A percentile compares a stretch with the other conserved stretches of the same genome.
These are phyloP conservation scores for Diaporthe sp. DNA, from an alignment of 2,329 filamentous ascomycete genomes.

Conservation along the genomic window DNA sequence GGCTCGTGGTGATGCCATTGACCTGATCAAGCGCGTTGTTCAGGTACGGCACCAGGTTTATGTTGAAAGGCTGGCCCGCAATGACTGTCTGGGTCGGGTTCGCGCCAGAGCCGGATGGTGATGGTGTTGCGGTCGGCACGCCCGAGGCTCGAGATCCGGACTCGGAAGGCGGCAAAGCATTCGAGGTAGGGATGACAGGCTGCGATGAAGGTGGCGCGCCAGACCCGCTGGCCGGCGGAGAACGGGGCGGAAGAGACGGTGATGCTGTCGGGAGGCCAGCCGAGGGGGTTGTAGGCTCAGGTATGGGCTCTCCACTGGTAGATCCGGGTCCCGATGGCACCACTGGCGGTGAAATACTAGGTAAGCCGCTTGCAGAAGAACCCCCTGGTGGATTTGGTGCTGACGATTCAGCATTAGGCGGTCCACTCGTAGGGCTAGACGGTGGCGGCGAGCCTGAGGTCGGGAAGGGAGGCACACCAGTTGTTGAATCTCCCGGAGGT, in stretches of 20 bases:
- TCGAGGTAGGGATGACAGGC: background rate
- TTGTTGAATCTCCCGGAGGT: background rate
- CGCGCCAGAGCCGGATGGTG: background rate
- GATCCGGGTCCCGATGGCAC: background rate
- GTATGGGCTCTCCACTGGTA: background rate
- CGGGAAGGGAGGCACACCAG: too few relatives aligned
- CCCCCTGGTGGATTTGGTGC: background rate
- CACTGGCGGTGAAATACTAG: background rate
- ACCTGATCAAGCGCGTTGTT: background rate
- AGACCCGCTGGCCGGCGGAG: background rate
- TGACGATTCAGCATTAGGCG: background rate
- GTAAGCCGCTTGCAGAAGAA: background rate
- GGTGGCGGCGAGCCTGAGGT: background rate
- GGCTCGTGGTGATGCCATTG: background rate
- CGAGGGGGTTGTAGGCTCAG: background rate
- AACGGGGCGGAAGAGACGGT: background rate
- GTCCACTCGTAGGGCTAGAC: background rate
- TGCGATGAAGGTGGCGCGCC: background rate
- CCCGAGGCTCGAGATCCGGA: background rate
- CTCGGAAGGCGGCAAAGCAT: background rate
- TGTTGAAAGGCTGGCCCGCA: conserved; percentile 6
- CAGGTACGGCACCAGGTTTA: background rate
- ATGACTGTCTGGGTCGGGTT: background rate
- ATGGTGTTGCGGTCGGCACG: background rate
- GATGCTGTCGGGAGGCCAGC: background rate